Percentiles rank a stretch among this genome's conserved stretches.
phyloP scores from a whole-genome alignment of 331 rosid genomes.

The Stylosanthes scabra region DNA sequence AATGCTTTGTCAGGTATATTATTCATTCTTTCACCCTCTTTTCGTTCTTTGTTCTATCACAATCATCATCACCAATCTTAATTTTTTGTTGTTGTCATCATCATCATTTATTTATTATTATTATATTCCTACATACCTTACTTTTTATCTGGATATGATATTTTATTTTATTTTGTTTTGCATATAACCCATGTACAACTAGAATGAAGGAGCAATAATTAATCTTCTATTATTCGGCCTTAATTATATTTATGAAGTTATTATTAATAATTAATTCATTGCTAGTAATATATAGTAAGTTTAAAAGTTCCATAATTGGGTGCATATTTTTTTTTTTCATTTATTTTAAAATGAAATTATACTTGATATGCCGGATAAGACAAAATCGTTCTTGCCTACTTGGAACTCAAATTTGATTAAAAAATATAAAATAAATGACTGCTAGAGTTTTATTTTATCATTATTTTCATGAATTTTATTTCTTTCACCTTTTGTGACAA shows the following conservation, averaged over 20 bases:
- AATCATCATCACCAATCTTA: background rate
- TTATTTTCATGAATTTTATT: background rate
- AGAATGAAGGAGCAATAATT: too few species aligned
- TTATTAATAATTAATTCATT: too few species aligned
- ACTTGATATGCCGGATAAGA: background rate
- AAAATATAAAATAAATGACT: too few species aligned
- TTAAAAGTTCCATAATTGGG: too few species aligned
- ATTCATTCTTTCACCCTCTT: background rate
- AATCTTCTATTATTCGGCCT: too few species aligned
- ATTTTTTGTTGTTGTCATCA: too few species aligned
- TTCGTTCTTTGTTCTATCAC: background rate
- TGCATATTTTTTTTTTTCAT: too few species aligned
- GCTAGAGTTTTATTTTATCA: too few species aligned
- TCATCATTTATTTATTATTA: too few species aligned
- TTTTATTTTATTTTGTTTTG: background rate
- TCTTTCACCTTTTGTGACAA: background rate
- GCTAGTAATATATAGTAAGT: too few species aligned
- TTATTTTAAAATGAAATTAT: too few species aligned
- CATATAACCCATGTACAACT: background rate
- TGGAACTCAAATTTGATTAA: background rate
- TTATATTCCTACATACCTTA: background rate
- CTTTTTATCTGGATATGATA: background rate
- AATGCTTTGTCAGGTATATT: slow-evolving; percentile 54
- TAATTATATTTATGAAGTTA: too few species aligned
- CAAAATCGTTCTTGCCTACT: background rate